Base-by-base conservation (phyloP, 441 rosid genomes). In the Croton laevigatus region DNA sequence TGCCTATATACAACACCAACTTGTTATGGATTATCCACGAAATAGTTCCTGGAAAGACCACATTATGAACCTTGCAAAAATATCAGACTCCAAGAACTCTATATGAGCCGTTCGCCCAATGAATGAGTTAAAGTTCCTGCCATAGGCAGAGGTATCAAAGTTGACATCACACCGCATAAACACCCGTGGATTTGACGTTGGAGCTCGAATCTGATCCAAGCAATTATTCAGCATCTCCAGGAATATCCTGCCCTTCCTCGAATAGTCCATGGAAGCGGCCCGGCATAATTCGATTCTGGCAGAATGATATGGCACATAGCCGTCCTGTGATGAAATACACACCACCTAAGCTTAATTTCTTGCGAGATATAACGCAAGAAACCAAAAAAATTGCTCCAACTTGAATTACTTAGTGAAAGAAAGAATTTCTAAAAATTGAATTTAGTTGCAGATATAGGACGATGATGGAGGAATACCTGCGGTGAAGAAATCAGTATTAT, bases 41-140 rank as follows among this genome's bases (percentile, higher is more conserved):
- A 95, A 95, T 3, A 91, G 48, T 66, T 95, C 90, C 3, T 80
- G 92, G 81, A 89, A 92, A 53, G 99, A 95, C 99, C 99, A 92
- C 96, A 95, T 92, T 40, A 91, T 83, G 85, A 92, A 89, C 78
- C 85, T 87, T 36, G 89, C 92, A 76, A 85, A 92, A 59, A 87
- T 69, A 73, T 95, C 99, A 0, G 98, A 82, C 76, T 95, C 98
- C 77, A 95, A 74, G 78, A 95, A 95, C 78, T 95, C 97, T 0
- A 92, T 91, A 72, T 95, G 99, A 67, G 99, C 99, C 51, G 99
- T 94, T 38, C 98, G 86, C 27, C 99, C 99, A 0, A 95, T 91
- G 59, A 90, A 79, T 42, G 96, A 71, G 83, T 95, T 91, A 32
- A 95, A 78, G 82, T 85, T 95, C 84, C 85, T 88, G 6, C 97